A percentile compares a stretch with the other conserved stretches of the same genome.
Evolutionary conservation across 2,329 filamentous ascomycete species (phyloP).

Genomic region (Trichoderma cornu-damae): DNA sequence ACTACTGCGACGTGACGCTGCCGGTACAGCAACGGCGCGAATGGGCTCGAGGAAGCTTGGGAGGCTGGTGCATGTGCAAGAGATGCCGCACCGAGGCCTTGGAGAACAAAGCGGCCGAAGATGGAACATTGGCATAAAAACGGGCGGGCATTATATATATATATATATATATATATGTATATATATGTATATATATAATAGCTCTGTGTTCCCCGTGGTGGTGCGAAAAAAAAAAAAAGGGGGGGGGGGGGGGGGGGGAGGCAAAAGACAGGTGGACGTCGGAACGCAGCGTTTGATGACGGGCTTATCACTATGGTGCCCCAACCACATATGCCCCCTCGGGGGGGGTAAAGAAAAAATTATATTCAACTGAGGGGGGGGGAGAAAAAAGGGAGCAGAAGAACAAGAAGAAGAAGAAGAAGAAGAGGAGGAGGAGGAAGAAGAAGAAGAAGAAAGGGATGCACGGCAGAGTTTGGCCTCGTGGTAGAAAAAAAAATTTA

Average conservation of each 20-base stretch:
- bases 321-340: background rate
- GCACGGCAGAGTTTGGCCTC: background rate
- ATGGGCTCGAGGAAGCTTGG: slow-evolving; percentile 82
- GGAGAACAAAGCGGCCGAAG: slow-evolving; percentile 5
- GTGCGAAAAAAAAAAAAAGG: no score
- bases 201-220: background rate
- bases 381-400: background rate
- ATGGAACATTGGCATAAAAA: slow-evolving; percentile 1
- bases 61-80: slow-evolving; percentile 81
- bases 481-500: background rate
- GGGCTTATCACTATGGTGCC: background rate
- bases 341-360: background rate
- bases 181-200: no score
- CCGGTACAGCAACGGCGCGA: slow-evolving; percentile 76
- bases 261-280: background rate
- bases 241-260: no score
- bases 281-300: background rate
- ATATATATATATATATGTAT: no score
- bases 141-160: no score
- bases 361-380: no score
- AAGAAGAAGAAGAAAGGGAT: background rate
- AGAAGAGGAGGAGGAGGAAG: background rate
- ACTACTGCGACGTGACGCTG: slow-evolving; percentile 85
- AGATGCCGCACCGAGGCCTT: slow-evolving; percentile 70
- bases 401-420: background rate